Evolutionary conservation across 2,329 filamentous ascomycete genomes (phyloP), one percentile per base, ranked within the genome.

Genomic region (Reticulascus tulasneorum): DNA sequence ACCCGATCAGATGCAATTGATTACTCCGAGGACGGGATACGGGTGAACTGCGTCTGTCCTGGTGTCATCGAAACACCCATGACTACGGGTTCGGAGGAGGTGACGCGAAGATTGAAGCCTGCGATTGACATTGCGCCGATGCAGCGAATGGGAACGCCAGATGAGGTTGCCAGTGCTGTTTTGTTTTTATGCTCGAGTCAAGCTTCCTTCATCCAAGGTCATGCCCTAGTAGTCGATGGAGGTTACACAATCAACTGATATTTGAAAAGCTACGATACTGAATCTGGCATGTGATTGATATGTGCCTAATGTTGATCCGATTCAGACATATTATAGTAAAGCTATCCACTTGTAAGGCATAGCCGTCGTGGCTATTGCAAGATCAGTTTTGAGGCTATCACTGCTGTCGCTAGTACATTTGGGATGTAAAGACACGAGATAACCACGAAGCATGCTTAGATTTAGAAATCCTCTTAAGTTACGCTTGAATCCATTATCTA

Each of bases 11-110:
- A 77, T 44, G 73, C 72, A 2, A 75, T 77, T 15, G 70, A 79
- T 44, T 77, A 78, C 47, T 70, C 73, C 0, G 44, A 44, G 3
- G 57, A 64, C 23, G 52, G 50, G 2, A 62, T 65, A 30, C 49
- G 62, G 11, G 48, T 64, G 17, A 65, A 86, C 57, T 83, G 77
- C 19, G 72, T 86, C 37, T 82, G 76, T 28, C 81, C 82, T 0
- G 82, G 82, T 0, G 80, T 84, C 46, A 82, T 73, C 26, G 63
- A 64, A 24, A 72, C 69, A 4, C 65, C 65, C 0, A 64, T 73
- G 59, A 67, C 66, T 5, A 67, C 58, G 9, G 52, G 56, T 7
- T 59, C 58, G 3, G 46, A 56, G 6, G 67, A 69, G 34, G 49
- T 64, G 3, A 53, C 50, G 3, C 53, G 62, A 26, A 47, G 56